These are phyloP conservation scores for Colletotrichum endophyticum DNA, from an alignment of 2,329 filamentous ascomycete genomes.

Conservation along the genomic window DNA sequence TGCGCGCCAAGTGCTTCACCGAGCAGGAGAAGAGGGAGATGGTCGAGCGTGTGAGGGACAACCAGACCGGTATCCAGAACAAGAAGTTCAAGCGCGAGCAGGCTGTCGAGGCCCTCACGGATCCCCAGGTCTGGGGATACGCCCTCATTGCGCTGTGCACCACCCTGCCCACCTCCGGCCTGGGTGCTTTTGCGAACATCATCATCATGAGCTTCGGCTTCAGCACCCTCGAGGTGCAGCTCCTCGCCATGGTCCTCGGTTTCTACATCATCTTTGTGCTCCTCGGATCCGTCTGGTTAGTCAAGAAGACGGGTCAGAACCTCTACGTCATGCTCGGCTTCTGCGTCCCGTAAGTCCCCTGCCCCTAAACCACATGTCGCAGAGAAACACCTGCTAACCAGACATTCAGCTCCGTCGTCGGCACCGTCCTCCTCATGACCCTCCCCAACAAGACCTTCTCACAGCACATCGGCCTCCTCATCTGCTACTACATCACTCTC, in stretches of 20 bases:
- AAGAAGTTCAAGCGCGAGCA: conserved; percentile 51
- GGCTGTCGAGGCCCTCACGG: conserved; percentile 56
- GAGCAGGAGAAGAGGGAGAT: conserved; percentile 70
- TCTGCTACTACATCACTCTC: conserved; percentile 78
- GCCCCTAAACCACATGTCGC: background rate
- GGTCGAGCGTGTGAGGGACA: conserved; percentile 64
- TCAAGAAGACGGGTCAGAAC: conserved; percentile 73
- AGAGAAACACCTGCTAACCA: background rate
- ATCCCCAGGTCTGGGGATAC: conserved; percentile 72
- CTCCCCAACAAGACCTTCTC: conserved; percentile 61
- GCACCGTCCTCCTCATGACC: conserved; percentile 75
- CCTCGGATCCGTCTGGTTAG: conserved; percentile 68
- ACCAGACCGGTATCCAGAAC: conserved; percentile 68
- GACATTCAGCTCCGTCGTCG: conserved; percentile 65
- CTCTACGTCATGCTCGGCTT: conserved; percentile 69
- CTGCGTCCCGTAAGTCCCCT: conserved; percentile 63
- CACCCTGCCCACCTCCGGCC: conserved; percentile 73
- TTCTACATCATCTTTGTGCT: conserved; percentile 76
- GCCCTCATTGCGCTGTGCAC: conserved; percentile 72
- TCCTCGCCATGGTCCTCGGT: conserved; percentile 77
- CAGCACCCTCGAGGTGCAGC: conserved; percentile 68
- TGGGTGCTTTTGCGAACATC: conserved; percentile 76
- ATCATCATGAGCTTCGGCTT: conserved; percentile 76
- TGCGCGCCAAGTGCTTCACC: conserved; percentile 72
- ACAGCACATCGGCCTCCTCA: conserved; percentile 70